These are phyloP conservation scores for Xylaria scruposa DNA, from an alignment of 495 filamentous ascomycete species.

Conservation along the genomic window DNA sequence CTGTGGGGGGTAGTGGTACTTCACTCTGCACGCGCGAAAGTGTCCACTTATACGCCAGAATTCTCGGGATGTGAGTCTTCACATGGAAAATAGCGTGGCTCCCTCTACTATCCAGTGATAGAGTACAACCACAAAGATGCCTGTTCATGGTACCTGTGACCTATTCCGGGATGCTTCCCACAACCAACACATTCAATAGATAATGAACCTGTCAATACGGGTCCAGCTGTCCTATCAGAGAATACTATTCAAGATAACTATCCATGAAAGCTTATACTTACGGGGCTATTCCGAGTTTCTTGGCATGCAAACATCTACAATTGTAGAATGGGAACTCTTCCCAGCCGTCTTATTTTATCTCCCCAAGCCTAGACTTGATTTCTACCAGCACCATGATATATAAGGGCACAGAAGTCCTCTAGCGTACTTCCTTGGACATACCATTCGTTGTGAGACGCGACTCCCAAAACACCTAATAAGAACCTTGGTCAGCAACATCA, in stretches of 20 bases:
- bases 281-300: not conserved
- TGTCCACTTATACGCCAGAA: not conserved
- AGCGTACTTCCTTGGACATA: not conserved
- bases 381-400: not conserved
- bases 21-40: not conserved
- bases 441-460: not conserved
- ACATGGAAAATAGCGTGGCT: not conserved
- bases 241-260: not conserved
- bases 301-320: not conserved
- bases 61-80: not conserved
- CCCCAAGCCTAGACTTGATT: not conserved
- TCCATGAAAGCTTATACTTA: not conserved
- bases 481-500: not conserved
- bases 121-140: not conserved
- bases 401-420: not conserved
- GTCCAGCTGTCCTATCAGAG: not conserved
- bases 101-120: not conserved
- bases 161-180: not conserved
- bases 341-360: not conserved
- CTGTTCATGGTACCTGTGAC: not conserved
- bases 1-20: not conserved
- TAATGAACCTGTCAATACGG: not conserved
- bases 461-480: constrained; percentile 6
- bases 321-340: not conserved
- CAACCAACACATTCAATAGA: not conserved